Evolutionary conservation across 148 eudicot genomes (phyloP), one percentile per base, ranked within the genome.

Genomic region (Polygonum maritimum): DNA sequence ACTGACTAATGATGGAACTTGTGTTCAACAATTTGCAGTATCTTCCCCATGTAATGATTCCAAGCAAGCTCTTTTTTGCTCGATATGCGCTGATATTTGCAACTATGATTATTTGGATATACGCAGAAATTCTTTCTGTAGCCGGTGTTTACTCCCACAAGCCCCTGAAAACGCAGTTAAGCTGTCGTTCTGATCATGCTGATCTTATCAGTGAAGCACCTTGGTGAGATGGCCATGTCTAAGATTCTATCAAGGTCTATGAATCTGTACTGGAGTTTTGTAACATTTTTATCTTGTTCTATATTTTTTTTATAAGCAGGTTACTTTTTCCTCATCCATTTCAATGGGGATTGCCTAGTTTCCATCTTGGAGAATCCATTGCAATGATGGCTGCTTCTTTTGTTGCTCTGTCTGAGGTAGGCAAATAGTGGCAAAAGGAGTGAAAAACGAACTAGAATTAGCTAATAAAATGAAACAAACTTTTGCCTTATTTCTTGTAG

Each of bases 391-490:
- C 88, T 14, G 92, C 98, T 79, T 86, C 93, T 26, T 75, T 94
- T 67, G 97, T 94, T 72, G 86, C 98, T 77, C 80, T 89, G n/a
- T 74, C 80, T 69, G 97, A 91, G 98, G 98, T 91, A 45, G 69
- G 80, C 60, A 76, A 35, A 74, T 40, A 21, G 3, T 73, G 67
- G 21, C 33, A 5, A 19, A 9, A 7, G 9, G 62, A 19, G n/a
- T 4, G 9, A 18, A 19, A 18, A 55, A 18, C 2, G 5, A 4
- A 19, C 31, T 26, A 26, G 31, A 26, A 26, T 26, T 26, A 26
- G 31, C 31, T 26, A 26, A 26, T 26, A 1, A 26, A 26, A 26
- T 1, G 31, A 26, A 26, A 26, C 31, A 26, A 26, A 26, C 31
- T 26, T 26, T 26, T 57, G 10, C 13, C 15, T 22, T 58, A 49